Percentiles rank a stretch among this genome's conserved stretches.
phyloP scores from a whole-genome alignment of 1,139 yeast species.

The Meyerozyma smithsonii region DNA sequence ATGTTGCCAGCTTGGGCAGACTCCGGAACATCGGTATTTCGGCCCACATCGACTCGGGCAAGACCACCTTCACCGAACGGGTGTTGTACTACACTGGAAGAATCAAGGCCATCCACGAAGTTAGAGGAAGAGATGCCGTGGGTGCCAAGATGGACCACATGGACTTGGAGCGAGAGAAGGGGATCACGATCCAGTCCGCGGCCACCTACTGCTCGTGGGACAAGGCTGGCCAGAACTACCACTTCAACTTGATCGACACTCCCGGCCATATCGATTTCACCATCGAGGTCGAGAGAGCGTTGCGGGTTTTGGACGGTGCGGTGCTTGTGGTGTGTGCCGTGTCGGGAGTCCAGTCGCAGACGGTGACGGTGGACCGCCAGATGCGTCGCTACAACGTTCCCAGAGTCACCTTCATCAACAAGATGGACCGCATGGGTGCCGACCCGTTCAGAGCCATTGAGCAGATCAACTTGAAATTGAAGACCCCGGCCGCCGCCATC shows the following conservation, averaged over 20 bases:
- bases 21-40: constrained; percentile 96
- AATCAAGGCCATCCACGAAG: constrained; percentile 96
- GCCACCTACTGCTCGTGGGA: constrained; percentile 98
- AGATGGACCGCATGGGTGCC: constrained; percentile 99
- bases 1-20: constrained; percentile 46
- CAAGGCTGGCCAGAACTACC: constrained; percentile 63
- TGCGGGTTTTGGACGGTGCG: constrained; percentile 96
- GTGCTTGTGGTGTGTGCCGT: constrained; percentile 98
- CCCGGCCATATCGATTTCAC: constrained; percentile 87
- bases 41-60: constrained; percentile 53
- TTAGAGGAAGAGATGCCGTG: constrained; percentile 93
- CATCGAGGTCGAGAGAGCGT: constrained; percentile 95
- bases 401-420: constrained; percentile 89
- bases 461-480: constrained; percentile 80
- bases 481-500: constrained; percentile 94
- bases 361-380: constrained; percentile 97
- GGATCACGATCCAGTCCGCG: constrained; percentile 77
- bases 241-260: constrained; percentile 51
- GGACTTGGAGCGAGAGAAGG: constrained; percentile 20
- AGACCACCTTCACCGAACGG: constrained; percentile 63
- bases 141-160: constrained; percentile 75
- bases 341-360: constrained; percentile 96
- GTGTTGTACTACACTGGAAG: constrained; percentile 95
- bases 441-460: constrained; percentile 94
- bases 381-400: constrained; percentile 99